Evolutionary conservation across 2,329 filamentous ascomycete species (phyloP).

Genomic region (Colletotrichum musicola): DNA sequence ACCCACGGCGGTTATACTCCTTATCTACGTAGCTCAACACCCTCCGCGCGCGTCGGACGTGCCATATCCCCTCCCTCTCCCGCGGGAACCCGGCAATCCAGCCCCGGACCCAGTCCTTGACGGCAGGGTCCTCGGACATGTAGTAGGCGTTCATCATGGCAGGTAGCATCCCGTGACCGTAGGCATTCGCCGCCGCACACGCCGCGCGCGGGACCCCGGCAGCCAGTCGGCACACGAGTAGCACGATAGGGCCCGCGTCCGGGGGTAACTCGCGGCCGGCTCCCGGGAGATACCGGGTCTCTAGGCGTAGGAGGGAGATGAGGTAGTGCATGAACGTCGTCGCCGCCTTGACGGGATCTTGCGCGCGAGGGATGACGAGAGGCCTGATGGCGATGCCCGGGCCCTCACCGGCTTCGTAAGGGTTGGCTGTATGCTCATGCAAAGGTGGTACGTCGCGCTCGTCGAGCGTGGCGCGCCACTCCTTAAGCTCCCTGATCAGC

Average conservation of each 20-base stretch:
- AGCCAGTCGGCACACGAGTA: conserved; percentile 9
- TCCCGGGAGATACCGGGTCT: background rate
- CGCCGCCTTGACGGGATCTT: conserved; percentile 16
- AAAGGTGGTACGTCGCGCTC: conserved; percentile 12
- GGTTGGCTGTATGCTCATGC: conserved; percentile 8
- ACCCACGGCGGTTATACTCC: conserved; percentile 21
- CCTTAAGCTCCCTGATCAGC: conserved; percentile 14
- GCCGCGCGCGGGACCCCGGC: conserved; percentile 17
- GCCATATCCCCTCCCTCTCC: conserved; percentile 21
- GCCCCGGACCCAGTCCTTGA: conserved; percentile 16
- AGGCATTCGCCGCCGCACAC: conserved; percentile 11
- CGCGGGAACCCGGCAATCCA: conserved; percentile 27
- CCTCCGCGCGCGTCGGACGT: conserved; percentile 17
- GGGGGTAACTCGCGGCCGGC: conserved; percentile 5
- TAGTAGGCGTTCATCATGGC: conserved; percentile 26
- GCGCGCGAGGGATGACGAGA: background rate
- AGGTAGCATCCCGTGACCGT: conserved; percentile 11
- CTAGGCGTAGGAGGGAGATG: background rate
- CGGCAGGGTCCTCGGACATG: conserved; percentile 14
- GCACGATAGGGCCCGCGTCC: background rate
- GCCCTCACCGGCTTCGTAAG: background rate
- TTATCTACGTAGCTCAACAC: conserved; percentile 22
- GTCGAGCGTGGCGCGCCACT: conserved; percentile 2
- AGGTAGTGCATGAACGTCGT: conserved; percentile 30
- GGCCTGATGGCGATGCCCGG: background rate